A percentile compares a stretch with the other conserved stretches of the same genome.
Evolutionary conservation across 2,329 filamentous ascomycete genomes (phyloP).

Genomic region (Coniochaeta hoffmannii): DNA sequence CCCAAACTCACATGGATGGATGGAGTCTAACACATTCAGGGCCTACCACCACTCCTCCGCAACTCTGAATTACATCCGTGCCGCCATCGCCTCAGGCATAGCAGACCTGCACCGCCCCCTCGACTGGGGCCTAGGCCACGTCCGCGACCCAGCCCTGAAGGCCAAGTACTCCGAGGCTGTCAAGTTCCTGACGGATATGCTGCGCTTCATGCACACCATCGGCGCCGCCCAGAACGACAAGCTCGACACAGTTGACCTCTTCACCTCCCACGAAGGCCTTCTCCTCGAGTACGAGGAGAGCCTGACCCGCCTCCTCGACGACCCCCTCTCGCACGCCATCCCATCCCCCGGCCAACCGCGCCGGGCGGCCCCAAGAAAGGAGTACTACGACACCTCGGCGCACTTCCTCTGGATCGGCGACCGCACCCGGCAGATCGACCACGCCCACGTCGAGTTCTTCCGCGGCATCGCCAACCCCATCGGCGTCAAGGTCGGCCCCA

Average conservation of each 20-base stretch:
- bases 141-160: slow-evolving; percentile 75
- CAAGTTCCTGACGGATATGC: slow-evolving; percentile 76
- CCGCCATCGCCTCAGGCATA: slow-evolving; percentile 76
- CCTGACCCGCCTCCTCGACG: slow-evolving; percentile 67
- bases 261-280: slow-evolving; percentile 90
- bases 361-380: slow-evolving; percentile 30
- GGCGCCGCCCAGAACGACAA: slow-evolving; percentile 80
- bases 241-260: slow-evolving; percentile 88
- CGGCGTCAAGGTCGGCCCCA: slow-evolving; percentile 91
- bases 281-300: slow-evolving; percentile 91
- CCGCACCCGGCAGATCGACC: slow-evolving; percentile 85
- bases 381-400: slow-evolving; percentile 88
- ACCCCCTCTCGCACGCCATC: slow-evolving; percentile 19
- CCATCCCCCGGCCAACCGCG: slow-evolving; percentile 32
- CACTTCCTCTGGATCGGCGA: slow-evolving; percentile 99
- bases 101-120: slow-evolving; percentile 90
- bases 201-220: slow-evolving; percentile 91
- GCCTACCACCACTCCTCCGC: slow-evolving; percentile 95
- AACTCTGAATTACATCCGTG: slow-evolving; percentile 87
- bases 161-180: slow-evolving; percentile 82
- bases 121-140: slow-evolving; percentile 91
- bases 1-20: not conserved
- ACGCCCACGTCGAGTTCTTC: slow-evolving; percentile 96
- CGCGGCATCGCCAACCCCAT: slow-evolving; percentile 93
- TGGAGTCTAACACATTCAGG: slow-evolving; percentile 27